Conservation (phyloP, 2,329 filamentous ascomycete genomes). For the Colletotrichum simmondsii region DNA sequence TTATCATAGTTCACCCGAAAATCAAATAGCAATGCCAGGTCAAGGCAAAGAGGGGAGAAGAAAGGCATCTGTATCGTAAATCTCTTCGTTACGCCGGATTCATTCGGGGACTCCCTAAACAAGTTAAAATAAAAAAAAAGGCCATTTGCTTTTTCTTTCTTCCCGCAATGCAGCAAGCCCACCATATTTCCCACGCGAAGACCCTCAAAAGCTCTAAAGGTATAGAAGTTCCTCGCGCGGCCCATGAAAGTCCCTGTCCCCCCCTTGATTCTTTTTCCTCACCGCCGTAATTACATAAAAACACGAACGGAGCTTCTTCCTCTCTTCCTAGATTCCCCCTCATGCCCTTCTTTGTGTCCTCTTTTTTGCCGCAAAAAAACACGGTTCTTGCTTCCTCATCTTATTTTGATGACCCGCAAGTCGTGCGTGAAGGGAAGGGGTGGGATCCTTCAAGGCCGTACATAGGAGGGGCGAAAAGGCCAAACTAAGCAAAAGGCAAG, state of each 20-base stretch:
- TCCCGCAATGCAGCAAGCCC: background rate
- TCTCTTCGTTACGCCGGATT: slow-evolving; percentile 21
- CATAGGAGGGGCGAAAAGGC: no score
- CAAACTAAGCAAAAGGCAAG: background rate
- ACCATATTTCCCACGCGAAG: background rate
- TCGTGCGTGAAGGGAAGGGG: no score
- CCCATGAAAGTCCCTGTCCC: no score
- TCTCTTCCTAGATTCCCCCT: background rate
- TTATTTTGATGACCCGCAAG: no score
- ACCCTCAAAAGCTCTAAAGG: background rate
- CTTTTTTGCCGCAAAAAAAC: no score
- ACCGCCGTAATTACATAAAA: slow-evolving; percentile 30
- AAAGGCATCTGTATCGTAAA: slow-evolving; percentile 45
- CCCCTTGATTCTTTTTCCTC: background rate
- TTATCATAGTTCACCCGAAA: no score
- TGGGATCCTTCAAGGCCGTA: no score
- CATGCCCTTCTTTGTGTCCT: no score
- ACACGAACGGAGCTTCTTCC: slow-evolving; percentile 16
- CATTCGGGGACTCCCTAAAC: background rate
- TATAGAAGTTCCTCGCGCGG: background rate
- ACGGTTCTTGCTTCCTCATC: no score
- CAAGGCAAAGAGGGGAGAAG: background rate
- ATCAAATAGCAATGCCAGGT: background rate
- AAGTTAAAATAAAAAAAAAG: background rate
- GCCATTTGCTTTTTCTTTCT: background rate